Percentiles rank a stretch among this genome's conserved stretches.
Evolutionary conservation across 441 rosid species (phyloP).

Genomic region (Croton laevigatus): DNA sequence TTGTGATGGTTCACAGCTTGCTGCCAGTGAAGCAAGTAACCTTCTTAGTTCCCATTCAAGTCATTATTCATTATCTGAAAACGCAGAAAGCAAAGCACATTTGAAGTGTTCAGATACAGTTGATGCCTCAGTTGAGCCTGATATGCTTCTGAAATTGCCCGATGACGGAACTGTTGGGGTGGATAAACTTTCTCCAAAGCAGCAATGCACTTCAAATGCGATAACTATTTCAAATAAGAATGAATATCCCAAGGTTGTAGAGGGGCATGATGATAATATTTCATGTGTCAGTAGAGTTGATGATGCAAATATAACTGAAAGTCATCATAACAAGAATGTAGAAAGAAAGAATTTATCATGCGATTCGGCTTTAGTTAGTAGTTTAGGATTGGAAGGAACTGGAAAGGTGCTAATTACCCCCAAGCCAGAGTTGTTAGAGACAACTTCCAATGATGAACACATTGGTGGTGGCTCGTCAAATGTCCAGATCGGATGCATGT

Average conservation of each 20-base stretch:
- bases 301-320: constrained; percentile 30
- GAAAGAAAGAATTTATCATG: constrained; percentile 40
- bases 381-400: constrained; percentile 40
- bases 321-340: constrained; percentile 30
- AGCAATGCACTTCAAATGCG: constrained; percentile 26
- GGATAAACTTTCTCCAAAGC: constrained; percentile 34
- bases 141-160: constrained; percentile 32
- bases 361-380: constrained; percentile 46
- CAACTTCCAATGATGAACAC: constrained; percentile 36
- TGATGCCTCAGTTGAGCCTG: constrained; percentile 42
- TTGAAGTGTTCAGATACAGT: constrained; percentile 39
- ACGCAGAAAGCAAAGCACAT: constrained; percentile 55
- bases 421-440: constrained; percentile 33
- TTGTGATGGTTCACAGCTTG: constrained; percentile 37
- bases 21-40: constrained; percentile 69
- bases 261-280: constrained; percentile 58
- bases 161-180: constrained; percentile 31
- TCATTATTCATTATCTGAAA: constrained; percentile 59
- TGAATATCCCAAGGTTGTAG: constrained; percentile 46
- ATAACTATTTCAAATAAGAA: constrained; percentile 28
- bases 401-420: constrained; percentile 34
- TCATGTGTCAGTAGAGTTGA: constrained; percentile 44
- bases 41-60: constrained; percentile 41
- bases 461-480: constrained; percentile 31
- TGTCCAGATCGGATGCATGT: constrained; percentile 24